Evolutionary conservation across 306 rosid species (phyloP), one percentile per base, ranked within the genome.

Genomic region (Cicer pinnatifidum): DNA sequence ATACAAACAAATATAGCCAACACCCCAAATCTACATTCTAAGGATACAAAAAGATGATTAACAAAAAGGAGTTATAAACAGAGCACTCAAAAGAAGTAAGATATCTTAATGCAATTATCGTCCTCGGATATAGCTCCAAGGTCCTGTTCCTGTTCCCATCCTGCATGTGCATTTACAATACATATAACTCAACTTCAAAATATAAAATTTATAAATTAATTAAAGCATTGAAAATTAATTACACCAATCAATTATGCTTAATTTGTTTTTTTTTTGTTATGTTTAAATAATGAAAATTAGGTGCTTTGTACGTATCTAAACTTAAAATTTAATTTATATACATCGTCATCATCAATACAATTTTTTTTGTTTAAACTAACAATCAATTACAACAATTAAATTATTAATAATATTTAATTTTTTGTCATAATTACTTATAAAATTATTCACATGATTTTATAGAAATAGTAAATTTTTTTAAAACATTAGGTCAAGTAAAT

Each of bases 121-220:
- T 3, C 57, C 47, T 77, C 78, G 86, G 4, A 88, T 85, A 78
- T 88, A 84, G 37, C 84, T 81, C 90, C 97, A 91, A 28, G 97
- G 96, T 84, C 97, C 97, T 0, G 94, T 91, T 28, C 92, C 94
- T 4, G 98, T 91, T 54, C 92, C 94, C 92, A 93, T 91, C 86
- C 97, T 93, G 88, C 84, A 82, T 17, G 33, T 44, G 5, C 53
- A 75, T 67, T 51, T 5, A 20, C 3, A 8, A 43, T n/a, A 0
- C 13, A 63, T 9, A 15, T 67, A 65, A 51, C 6, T 10, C 33
- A 77, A 56, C 43, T 19, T 40, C 4, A 7, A 6, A 70, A 47
- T 62, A 39, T 13, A 23, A 47, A 47, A 47, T 60, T 10, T 57
- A 58, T 7, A 33, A 4, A 10, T 46, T 46, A 9, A n/a, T 6